These are phyloP conservation scores for Viola odorata DNA, from an alignment of 345 rosid species.

Conservation along the genomic window DNA sequence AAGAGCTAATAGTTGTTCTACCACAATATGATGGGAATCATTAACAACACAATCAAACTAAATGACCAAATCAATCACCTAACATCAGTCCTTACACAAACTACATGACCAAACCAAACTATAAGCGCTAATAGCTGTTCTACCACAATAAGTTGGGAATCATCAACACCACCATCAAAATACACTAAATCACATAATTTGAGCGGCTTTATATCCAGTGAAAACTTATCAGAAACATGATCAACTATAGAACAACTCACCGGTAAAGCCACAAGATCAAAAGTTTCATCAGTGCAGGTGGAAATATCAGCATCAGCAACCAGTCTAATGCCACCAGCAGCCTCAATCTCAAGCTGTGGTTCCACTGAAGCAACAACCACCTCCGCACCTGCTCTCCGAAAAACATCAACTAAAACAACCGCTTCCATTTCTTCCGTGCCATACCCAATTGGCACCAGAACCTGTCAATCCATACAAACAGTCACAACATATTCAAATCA, in stretches of 20 bases:
- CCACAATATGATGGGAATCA: too few species aligned
- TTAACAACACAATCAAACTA: too few species aligned
- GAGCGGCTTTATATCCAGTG: background rate
- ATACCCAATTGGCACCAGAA: conserved; percentile 76
- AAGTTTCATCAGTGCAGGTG: conserved; percentile 50
- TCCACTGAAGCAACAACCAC: conserved; percentile 88
- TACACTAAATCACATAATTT: too few species aligned
- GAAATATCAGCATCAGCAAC: conserved; percentile 75
- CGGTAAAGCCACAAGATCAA: conserved; percentile 86
- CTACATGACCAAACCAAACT: too few species aligned
- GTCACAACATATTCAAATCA: background rate
- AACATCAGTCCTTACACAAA: too few species aligned
- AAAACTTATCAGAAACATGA: background rate
- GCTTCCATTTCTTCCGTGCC: conserved; percentile 97
- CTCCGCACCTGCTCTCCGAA: conserved; percentile 88
- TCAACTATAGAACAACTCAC: conserved; percentile 39
- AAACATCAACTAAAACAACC: conserved; percentile 63
- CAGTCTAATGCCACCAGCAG: conserved; percentile 60
- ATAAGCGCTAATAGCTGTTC: too few species aligned
- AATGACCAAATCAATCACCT: too few species aligned
- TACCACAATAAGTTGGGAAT: too few species aligned
- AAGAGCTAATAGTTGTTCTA: background rate
- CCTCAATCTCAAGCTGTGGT: conserved; percentile 71
- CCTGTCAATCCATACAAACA: conserved; percentile 37
- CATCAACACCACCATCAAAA: too few species aligned